Conservation (phyloP, 495 filamentous ascomycete genomes). For the Aspergillus funiculosus region DNA sequence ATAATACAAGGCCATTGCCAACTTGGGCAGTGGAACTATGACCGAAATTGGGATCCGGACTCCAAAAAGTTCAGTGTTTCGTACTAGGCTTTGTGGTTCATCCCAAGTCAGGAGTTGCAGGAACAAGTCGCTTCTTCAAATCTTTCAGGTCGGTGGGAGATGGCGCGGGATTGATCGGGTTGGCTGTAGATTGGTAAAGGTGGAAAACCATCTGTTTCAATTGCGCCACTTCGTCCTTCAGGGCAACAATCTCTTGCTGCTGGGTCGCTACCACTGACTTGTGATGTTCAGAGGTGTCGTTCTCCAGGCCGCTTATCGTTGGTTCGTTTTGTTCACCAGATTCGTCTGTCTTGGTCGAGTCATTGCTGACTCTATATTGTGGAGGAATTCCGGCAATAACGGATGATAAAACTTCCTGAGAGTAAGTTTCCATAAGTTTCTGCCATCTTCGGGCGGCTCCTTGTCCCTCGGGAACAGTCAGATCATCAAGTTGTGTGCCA, state of each 20-base stretch:
- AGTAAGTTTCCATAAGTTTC: conserved; percentile 25
- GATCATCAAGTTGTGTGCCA: conserved; percentile 23
- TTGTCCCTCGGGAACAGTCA: conserved; percentile 17
- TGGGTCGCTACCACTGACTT: conserved; percentile 3
- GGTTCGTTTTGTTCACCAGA: not conserved
- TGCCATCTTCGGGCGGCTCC: conserved; percentile 15
- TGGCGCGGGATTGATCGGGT: not conserved
- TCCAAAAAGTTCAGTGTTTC: not conserved
- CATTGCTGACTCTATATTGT: not conserved
- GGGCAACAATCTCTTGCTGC: conserved; percentile 24
- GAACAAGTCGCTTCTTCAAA: conserved; percentile 12
- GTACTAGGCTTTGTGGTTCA: not conserved
- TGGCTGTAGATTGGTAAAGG: conserved; percentile 14
- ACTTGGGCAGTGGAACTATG: too few species aligned
- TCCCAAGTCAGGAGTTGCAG: not conserved
- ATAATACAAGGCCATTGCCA: too few species aligned
- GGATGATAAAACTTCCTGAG: conserved; percentile 24
- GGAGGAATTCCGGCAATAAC: conserved; percentile 14
- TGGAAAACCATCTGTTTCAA: conserved; percentile 33
- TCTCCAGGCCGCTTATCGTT: not conserved
- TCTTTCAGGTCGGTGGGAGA: not conserved
- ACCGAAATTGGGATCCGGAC: too few species aligned
- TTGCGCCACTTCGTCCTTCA: conserved; percentile 32
- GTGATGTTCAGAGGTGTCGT: not conserved
- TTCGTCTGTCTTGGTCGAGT: not conserved